Percentiles rank a stretch among this genome's conserved stretches.
Conservation (phyloP, 106 monocot species). For the Narthecium ossifragum region DNA sequence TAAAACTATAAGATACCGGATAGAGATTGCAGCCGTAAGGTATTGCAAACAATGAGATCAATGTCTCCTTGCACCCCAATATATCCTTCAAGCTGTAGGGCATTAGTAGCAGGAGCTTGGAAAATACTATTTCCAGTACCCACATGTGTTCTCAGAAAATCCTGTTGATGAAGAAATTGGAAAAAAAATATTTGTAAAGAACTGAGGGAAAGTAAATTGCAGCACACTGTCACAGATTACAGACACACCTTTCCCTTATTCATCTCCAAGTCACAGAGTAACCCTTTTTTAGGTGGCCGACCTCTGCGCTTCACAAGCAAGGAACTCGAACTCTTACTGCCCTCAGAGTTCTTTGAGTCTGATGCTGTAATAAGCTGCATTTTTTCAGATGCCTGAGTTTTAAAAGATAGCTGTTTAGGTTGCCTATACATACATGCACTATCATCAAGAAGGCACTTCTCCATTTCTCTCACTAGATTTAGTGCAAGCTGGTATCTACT, state of each 20-base stretch:
- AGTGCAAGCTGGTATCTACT: conserved; percentile 31
- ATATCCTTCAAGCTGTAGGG: conserved; percentile 35
- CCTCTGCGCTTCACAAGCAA: conserved; percentile 41
- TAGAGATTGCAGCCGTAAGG: neutral
- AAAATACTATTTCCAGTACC: conserved; percentile 12
- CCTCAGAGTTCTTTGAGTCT: conserved; percentile 19
- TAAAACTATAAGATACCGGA: neutral
- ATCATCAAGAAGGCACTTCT: conserved; percentile 39
- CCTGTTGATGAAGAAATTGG: conserved; percentile 8
- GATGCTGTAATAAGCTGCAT: conserved; percentile 18
- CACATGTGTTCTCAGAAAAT: conserved; percentile 20
- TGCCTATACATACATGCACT: conserved; percentile 25
- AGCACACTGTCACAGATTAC: neutral
- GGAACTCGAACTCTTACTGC: conserved; percentile 14
- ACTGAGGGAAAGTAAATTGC: neutral
- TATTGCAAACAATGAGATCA: conserved; percentile 29
- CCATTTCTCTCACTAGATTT: conserved; percentile 24
- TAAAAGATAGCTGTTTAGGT: conserved; percentile 16
- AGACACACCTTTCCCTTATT: conserved; percentile 20
- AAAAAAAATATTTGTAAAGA: neutral
- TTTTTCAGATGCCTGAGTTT: conserved; percentile 22
- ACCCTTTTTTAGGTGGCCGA: conserved; percentile 43
- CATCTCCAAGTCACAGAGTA: conserved; percentile 27
- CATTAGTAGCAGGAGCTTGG: conserved; percentile 24
- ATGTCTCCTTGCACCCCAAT: conserved; percentile 25